Conservation (phyloP, 345 rosid species). For the Eutrema heterophyllum region DNA sequence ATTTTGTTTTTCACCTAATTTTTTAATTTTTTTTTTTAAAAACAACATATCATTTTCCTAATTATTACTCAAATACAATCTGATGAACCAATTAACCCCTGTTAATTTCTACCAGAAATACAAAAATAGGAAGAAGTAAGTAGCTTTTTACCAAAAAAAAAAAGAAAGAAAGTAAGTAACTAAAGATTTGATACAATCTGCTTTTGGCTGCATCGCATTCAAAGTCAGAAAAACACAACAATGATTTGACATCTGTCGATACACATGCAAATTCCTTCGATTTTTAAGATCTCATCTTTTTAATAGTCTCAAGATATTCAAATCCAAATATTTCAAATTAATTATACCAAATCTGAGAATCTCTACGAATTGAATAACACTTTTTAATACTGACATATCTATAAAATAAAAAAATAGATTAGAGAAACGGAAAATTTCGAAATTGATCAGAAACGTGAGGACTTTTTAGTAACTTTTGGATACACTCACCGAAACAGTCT, state of each 20-base stretch:
- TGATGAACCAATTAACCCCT: not conserved
- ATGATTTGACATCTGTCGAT: slow-evolving; percentile 10
- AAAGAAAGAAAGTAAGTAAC: not conserved
- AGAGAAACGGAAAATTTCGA: not conserved
- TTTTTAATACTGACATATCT: not conserved
- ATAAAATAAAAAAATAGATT: not conserved
- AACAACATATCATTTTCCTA: not conserved
- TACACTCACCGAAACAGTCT: not conserved
- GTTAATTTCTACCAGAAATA: not conserved
- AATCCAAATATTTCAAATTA: too few relatives aligned
- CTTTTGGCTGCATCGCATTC: not conserved
- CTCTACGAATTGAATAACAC: not conserved
- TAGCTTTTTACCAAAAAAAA: not conserved
- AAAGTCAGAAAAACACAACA: not conserved
- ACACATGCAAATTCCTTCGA: not conserved
- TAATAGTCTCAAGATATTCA: too few relatives aligned
- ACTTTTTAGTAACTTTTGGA: not conserved
- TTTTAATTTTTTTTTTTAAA: too few relatives aligned
- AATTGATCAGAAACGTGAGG: not conserved
- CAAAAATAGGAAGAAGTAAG: not conserved
- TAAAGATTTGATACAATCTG: not conserved
- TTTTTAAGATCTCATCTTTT: not conserved
- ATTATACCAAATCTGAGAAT: not conserved
- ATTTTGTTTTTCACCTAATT: not conserved
- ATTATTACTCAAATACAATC: not conserved